These are phyloP conservation scores for Marasmius oreades DNA, from an alignment of 1,284 basidiomycete genomes.

Conservation along the genomic window DNA sequence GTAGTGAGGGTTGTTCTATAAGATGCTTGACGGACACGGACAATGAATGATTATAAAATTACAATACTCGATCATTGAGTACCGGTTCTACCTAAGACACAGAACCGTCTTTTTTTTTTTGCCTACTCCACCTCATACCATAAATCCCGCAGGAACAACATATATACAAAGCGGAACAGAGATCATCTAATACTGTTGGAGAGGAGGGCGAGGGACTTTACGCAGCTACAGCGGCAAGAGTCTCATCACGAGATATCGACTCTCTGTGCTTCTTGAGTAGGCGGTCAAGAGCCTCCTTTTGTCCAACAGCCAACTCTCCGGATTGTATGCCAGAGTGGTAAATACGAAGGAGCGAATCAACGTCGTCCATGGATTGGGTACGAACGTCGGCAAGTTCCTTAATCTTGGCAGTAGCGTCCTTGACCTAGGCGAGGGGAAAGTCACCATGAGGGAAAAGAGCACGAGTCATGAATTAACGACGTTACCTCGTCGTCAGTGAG, in stretches of 20 bases:
- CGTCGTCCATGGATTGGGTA: slow-evolving; percentile 99
- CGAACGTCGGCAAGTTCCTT: slow-evolving; percentile 99
- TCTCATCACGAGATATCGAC: slow-evolving; percentile 18
- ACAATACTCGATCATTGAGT: too few species aligned
- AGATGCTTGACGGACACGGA: neutral
- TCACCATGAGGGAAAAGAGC: neutral
- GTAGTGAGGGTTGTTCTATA: neutral
- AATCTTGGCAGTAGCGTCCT: slow-evolving; percentile 99
- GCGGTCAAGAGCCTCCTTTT: slow-evolving; percentile 83
- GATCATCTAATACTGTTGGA: too few species aligned
- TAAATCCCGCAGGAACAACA: too few species aligned
- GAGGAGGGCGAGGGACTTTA: too few species aligned
- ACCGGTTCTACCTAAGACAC: too few species aligned
- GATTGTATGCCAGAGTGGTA: slow-evolving; percentile 90
- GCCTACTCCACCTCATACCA: too few species aligned
- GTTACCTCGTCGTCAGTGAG: slow-evolving; percentile 81
- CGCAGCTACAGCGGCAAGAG: neutral
- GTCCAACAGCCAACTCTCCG: slow-evolving; percentile 84
- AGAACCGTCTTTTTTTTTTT: too few species aligned
- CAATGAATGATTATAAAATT: too few species aligned
- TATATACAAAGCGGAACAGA: too few species aligned
- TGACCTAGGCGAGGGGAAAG: slow-evolving; percentile 50
- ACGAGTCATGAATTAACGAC: neutral
- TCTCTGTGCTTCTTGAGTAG: slow-evolving; percentile 74
- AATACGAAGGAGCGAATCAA: slow-evolving; percentile 93